Base-by-base conservation (phyloP, 2,329 filamentous ascomycete genomes). In the Hypoxylon sp. region DNA sequence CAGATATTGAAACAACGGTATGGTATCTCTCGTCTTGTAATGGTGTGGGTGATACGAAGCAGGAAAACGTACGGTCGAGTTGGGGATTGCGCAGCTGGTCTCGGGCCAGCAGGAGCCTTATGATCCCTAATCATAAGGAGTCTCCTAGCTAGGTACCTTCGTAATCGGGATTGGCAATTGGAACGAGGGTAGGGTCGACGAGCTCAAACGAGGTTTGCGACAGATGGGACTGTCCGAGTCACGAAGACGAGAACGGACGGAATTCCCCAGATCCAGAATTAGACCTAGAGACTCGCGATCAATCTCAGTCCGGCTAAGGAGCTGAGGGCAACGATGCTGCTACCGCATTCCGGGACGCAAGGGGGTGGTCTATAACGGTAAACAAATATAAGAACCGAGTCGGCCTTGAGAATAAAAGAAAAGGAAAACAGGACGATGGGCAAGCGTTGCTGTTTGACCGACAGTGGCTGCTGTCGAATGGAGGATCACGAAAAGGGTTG, bases 271-370 rank as follows among this genome's bases (percentile, higher is more conserved):
- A 59, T 45, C 61, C 48, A 18, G 50, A 67, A n/a, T 50, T 58
- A 44, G 51, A 59, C 45, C 61, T 55, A 38, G 56, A 70, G 64
- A 64, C 49, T 71, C 69, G 68, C 71, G 72, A 72, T 71, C 69
- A 72, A 73, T 78, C 83, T 84, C 84, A 87, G 85, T 87, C 85
- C 85, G 79, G 81, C 82, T 79, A 85, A 80, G 85, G 84, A 86
- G 81, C 84, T 86, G 85, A 86, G 84, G 78, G 77, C 79, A 80
- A 79, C 78, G 79, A 80, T 78, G 76, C 76, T 78, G 80, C 83
- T 87, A 87, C 85, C 84, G 83, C 85, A 87, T 87, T 83, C 83
- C 84, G 83, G 73, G 70, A 69, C 61, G 54, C 60, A 63, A 55
- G 20, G 54, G 20, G 52, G 32, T n/a, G 56, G 57, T 61, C 62